Percentiles rank a stretch among this genome's conserved stretches.
phyloP scores from a whole-genome alignment of 352 stramenopile species.

The Pythium periplocum region DNA sequence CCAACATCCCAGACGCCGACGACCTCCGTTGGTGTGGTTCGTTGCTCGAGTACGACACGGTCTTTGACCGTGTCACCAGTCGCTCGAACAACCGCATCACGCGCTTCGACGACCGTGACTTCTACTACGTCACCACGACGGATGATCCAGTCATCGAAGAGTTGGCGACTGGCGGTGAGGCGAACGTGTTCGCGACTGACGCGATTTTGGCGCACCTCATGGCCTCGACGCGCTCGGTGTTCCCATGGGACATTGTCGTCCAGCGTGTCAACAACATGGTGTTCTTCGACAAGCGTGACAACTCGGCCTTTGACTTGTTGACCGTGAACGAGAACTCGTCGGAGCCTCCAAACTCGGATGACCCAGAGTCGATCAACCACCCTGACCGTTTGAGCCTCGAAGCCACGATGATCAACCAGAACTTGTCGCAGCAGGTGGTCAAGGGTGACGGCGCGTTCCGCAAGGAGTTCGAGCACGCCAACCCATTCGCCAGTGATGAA shows the following conservation, averaged over 20 bases:
- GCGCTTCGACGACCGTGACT: constrained; percentile 89
- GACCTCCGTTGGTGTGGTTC: constrained; percentile 94
- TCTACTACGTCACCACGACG: constrained; percentile 96
- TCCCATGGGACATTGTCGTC: constrained; percentile 97
- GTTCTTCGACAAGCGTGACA: constrained; percentile 98
- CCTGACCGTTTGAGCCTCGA: constrained; percentile 94
- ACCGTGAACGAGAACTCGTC: constrained; percentile 95
- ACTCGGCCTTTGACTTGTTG: constrained; percentile 92
- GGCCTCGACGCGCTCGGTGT: constrained; percentile 93
- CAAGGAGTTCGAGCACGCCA: constrained; percentile 69
- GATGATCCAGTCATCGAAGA: constrained; percentile 96
- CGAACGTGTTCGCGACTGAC: constrained; percentile 96
- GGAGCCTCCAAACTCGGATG: constrained; percentile 81
- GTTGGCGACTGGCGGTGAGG: constrained; percentile 86
- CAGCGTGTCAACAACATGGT: constrained; percentile 92
- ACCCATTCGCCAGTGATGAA: constrained; percentile 95
- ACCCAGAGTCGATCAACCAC: constrained; percentile 93
- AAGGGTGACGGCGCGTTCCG: constrained; percentile 37
- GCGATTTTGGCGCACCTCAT: constrained; percentile 97
- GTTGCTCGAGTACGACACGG: constrained; percentile 93
- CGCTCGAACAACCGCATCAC: constrained; percentile 73
- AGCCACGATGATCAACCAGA: constrained; percentile 98
- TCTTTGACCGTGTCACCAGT: constrained; percentile 92
- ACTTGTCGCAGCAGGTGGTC: constrained; percentile 97
- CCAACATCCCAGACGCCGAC: constrained; percentile 78